Evolutionary conservation across 208 protist genomes (phyloP).

Genomic region (Trypanosomatidae sp.): DNA sequence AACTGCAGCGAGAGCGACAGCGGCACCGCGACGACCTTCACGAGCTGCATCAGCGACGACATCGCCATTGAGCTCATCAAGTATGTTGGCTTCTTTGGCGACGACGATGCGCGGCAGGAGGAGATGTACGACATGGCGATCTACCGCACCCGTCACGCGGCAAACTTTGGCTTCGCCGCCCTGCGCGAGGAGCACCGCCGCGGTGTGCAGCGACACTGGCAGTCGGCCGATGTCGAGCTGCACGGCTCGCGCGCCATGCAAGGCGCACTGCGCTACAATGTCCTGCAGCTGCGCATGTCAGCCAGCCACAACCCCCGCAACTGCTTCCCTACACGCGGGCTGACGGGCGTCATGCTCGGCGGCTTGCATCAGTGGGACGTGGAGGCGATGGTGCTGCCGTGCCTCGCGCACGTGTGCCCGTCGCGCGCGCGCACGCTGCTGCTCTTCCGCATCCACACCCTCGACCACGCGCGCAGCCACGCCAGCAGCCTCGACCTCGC

Average conservation of each 20-base stretch:
- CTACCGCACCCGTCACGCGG: constrained; percentile 39
- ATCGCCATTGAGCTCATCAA: constrained; percentile 64
- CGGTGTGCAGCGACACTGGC: constrained; percentile 61
- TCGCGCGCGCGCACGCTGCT: constrained; percentile 54
- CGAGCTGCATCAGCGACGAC: constrained; percentile 59
- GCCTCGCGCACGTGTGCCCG: constrained; percentile 70
- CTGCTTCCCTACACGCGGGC: constrained; percentile 59
- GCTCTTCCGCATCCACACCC: constrained; percentile 73
- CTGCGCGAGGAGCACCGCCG: constrained; percentile 43
- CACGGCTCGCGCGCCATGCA: constrained; percentile 36
- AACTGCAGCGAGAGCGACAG: constrained; percentile 36
- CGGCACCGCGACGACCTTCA: constrained; percentile 68
- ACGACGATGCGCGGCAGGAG: constrained; percentile 63
- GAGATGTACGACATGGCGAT: constrained; percentile 70
- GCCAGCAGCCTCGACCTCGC: constrained; percentile 66
- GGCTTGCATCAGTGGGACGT: constrained; percentile 84
- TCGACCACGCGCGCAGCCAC: constrained; percentile 54
- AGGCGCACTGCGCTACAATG: constrained; percentile 75
- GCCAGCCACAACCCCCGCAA: constrained; percentile 14
- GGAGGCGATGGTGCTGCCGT: constrained; percentile 75
- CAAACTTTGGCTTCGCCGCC: constrained; percentile 32
- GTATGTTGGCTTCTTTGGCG: constrained; percentile 61
- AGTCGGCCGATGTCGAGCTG: constrained; percentile 43
- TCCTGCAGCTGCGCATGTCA: constrained; percentile 69
- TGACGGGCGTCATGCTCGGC: constrained; percentile 49